A percentile compares a stretch with the other conserved stretches of the same genome.
phyloP scores from a whole-genome alignment of 2,329 filamentous ascomycete species.

The Laburnicola sp. region DNA sequence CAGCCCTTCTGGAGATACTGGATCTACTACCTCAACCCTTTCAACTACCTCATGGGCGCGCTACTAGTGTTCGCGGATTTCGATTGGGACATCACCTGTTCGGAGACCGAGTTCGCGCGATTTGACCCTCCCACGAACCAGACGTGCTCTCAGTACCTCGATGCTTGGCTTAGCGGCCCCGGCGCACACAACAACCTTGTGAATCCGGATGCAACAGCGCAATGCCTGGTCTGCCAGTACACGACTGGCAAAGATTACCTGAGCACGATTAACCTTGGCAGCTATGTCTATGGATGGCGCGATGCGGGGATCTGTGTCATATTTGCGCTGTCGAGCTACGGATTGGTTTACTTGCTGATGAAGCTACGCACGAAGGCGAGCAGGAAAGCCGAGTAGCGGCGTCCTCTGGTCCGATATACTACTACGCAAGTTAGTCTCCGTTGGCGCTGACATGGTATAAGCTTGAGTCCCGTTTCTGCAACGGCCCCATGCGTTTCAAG shows the following conservation, averaged over 20 bases:
- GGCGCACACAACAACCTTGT: conserved; percentile 55
- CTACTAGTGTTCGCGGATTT: conserved; percentile 48
- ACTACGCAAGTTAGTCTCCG: too few species aligned
- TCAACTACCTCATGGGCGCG: conserved; percentile 49
- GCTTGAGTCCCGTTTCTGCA: too few species aligned
- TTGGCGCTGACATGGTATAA: too few species aligned
- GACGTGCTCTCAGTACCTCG: conserved; percentile 63
- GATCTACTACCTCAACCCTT: conserved; percentile 48
- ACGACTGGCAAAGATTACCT: conserved; percentile 62
- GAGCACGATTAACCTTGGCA: conserved; percentile 59
- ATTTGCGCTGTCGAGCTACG: conserved; percentile 60
- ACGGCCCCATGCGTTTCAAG: background rate
- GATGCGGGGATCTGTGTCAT: conserved; percentile 62
- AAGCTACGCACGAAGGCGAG: conserved; percentile 46
- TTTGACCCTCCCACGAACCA: conserved; percentile 55
- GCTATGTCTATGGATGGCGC: conserved; percentile 68
- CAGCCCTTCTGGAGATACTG: conserved; percentile 69
- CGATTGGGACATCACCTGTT: conserved; percentile 47
- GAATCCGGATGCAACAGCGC: conserved; percentile 60
- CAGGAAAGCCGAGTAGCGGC: conserved; percentile 37
- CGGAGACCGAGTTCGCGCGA: conserved; percentile 41
- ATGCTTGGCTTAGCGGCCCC: conserved; percentile 54
- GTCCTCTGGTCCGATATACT: too few species aligned
- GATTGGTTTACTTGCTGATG: conserved; percentile 49
- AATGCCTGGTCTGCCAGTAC: conserved; percentile 66